Conservation (phyloP, 805 yeast genomes). For the Candida orba region DNA sequence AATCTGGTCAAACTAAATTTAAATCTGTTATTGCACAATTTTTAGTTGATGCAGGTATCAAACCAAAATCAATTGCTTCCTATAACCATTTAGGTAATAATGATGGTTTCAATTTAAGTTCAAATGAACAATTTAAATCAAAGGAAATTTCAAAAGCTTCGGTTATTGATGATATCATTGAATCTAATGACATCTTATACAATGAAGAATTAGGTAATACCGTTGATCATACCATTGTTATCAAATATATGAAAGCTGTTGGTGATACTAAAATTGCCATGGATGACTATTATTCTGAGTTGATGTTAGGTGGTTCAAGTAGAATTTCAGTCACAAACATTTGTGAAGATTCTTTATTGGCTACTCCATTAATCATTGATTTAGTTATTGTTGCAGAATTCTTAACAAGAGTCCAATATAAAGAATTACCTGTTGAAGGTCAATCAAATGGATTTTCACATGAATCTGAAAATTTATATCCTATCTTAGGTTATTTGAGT, state of each 20-base stretch:
- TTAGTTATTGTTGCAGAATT: conserved; percentile 86
- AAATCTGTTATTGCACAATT: conserved; percentile 96
- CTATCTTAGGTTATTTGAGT: conserved; percentile 79
- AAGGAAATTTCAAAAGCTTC: conserved; percentile 91
- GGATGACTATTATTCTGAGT: conserved; percentile 96
- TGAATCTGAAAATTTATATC: conserved; percentile 48
- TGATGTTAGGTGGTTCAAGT: conserved; percentile 97
- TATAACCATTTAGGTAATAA: conserved; percentile 95
- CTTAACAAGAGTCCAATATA: conserved; percentile 78
- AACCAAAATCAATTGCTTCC: conserved; percentile 90
- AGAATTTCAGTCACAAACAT: conserved; percentile 91
- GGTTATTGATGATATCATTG: conserved; percentile 91
- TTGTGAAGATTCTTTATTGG: conserved; percentile 91
- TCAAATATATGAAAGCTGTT: conserved; percentile 89
- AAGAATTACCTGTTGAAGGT: conserved; percentile 30
- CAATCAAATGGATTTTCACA: conserved; percentile 16
- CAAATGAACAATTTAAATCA: conserved; percentile 90
- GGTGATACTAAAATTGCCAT: conserved; percentile 96
- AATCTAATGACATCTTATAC: conserved; percentile 77
- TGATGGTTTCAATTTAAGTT: conserved; percentile 87
- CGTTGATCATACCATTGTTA: conserved; percentile 92
- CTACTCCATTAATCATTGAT: conserved; percentile 91
- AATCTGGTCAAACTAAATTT: conserved; percentile 92
- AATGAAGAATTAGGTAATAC: conserved; percentile 68
- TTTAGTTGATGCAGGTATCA: conserved; percentile 94